A percentile compares a stretch with the other conserved stretches of the same genome.
Evolutionary conservation across 176 grass and related monocot species (phyloP).

Genomic region (Rhynchospora tenuis): DNA sequence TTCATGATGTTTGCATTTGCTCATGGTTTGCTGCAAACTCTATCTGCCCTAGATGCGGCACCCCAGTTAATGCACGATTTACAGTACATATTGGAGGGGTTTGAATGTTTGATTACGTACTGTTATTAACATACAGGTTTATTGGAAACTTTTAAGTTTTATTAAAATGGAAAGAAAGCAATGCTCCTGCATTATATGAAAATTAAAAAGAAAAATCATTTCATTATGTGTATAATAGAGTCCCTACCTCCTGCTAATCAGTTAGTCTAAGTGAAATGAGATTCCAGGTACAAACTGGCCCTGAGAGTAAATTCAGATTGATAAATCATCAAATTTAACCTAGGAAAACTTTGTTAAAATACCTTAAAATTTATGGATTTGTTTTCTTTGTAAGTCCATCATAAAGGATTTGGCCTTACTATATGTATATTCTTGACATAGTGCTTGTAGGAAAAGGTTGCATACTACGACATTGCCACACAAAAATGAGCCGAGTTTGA

Average conservation of each 20-base stretch:
- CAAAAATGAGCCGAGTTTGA: constrained; percentile 82
- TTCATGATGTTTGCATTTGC: background rate
- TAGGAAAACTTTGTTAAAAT: background rate
- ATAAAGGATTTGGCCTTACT: background rate
- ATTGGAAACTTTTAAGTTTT: background rate
- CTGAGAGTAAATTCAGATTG: background rate
- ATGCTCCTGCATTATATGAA: background rate
- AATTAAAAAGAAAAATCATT: background rate
- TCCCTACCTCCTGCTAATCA: background rate
- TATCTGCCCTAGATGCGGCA: background rate
- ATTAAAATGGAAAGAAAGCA: background rate
- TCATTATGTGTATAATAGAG: background rate
- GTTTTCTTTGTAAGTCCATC: background rate
- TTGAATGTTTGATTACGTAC: constrained; percentile 5
- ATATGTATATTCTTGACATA: constrained; percentile 10
- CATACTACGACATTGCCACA: constrained; percentile 84
- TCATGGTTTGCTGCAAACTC: background rate
- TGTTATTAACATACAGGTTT: background rate
- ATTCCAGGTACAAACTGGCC: background rate
- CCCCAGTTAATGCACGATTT: background rate
- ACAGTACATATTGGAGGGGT: background rate
- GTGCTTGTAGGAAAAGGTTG: constrained; percentile 63
- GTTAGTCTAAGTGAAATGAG: background rate
- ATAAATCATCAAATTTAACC: background rate
- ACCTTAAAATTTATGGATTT: background rate